Percentiles rank a stretch among this genome's conserved stretches.
These are phyloP conservation scores for Coemansia sp. DNA, from an alignment of 192 early-diverging fungal genomes.

Conservation along the genomic window DNA sequence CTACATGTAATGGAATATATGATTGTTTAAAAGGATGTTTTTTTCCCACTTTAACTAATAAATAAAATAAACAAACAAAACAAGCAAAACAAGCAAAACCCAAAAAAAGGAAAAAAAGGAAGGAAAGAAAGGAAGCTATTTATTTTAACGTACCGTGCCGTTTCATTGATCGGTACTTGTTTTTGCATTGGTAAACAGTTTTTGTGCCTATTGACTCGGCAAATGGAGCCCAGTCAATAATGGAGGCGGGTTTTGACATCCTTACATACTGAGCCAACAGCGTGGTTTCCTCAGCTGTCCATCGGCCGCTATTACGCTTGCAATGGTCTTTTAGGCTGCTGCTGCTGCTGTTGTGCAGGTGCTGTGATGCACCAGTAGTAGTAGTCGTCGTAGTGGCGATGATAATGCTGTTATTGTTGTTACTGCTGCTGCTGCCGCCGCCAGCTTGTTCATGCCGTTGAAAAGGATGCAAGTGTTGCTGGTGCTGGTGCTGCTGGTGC, in stretches of 20 bases:
- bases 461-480: background rate
- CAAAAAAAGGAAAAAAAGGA: background rate
- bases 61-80: background rate
- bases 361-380: background rate
- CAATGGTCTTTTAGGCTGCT: background rate
- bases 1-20: too few relatives aligned
- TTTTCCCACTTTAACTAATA: too few relatives aligned
- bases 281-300: conserved; percentile 27
- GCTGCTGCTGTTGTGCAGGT: background rate
- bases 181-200: conserved; percentile 32
- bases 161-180: conserved; percentile 42
- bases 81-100: background rate
- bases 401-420: background rate
- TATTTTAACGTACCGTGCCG: conserved; percentile 10
- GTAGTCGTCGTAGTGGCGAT: too few relatives aligned
- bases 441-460: background rate
- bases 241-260: conserved; percentile 2
- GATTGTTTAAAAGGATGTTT: too few relatives aligned
- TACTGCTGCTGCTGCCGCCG: background rate
- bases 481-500: conserved; percentile 3
- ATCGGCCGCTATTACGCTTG: conserved; percentile 13
- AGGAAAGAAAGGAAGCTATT: background rate
- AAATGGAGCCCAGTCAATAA: conserved; percentile 32
- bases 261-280: conserved; percentile 23
- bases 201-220: conserved; percentile 31